phyloP scores from a whole-genome alignment of 2,329 filamentous ascomycete species.

The Colletotrichum chlorophyti region DNA sequence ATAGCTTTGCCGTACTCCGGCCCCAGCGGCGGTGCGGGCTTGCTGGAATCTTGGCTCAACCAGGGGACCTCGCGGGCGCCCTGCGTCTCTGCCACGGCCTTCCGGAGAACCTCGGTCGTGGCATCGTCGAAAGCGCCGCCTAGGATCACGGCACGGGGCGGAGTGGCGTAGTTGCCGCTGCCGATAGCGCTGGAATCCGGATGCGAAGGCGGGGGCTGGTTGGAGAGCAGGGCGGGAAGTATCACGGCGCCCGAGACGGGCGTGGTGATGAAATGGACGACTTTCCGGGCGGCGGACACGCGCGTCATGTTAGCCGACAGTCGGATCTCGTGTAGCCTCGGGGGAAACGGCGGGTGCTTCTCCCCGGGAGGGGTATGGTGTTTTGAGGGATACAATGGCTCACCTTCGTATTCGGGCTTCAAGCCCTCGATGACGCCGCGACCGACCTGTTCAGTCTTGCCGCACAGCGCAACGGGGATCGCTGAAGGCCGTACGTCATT shows the following conservation, averaged over 20 bases:
- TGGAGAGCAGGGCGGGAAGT: constrained; percentile 24
- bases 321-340: too few species aligned
- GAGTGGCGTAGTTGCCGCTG: constrained; percentile 18
- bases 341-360: neutral
- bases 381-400: too few species aligned
- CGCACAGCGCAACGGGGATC: constrained; percentile 34
- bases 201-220: constrained; percentile 13
- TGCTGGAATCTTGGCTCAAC: constrained; percentile 33
- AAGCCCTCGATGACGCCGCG: constrained; percentile 32
- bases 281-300: neutral
- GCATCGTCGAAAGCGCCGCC: constrained; percentile 25
- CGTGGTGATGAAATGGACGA: constrained; percentile 28
- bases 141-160: constrained; percentile 23
- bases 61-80: constrained; percentile 27
- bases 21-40: constrained; percentile 32
- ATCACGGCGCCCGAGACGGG: constrained; percentile 21
- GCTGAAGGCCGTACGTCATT: too few species aligned
- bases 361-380: neutral
- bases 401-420: constrained; percentile 36
- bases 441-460: constrained; percentile 33
- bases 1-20: constrained; percentile 37
- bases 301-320: too few species aligned
- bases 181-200: constrained; percentile 28
- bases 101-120: constrained; percentile 1
- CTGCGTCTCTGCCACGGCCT: neutral